phyloP scores from a whole-genome alignment of 2,329 filamentous ascomycete genomes.

The Penicillium corylophilum region DNA sequence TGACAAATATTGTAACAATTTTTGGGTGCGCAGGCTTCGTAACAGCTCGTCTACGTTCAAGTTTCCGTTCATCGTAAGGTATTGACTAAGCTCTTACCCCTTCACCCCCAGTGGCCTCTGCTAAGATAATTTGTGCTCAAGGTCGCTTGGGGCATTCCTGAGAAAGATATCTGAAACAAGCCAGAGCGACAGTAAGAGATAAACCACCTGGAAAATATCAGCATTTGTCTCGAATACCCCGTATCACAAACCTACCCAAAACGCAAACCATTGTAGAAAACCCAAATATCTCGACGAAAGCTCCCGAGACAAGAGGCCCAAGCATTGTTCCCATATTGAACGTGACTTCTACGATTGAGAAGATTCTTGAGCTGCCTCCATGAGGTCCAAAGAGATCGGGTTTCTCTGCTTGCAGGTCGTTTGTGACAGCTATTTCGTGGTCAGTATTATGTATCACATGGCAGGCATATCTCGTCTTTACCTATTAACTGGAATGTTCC shows the following conservation, averaged over 20 bases:
- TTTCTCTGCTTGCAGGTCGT: conserved; percentile 19
- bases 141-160: background rate
- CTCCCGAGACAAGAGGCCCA: conserved; percentile 23
- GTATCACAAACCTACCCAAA: background rate
- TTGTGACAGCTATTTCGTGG: conserved; percentile 14
- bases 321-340: conserved; percentile 25
- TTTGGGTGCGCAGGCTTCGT: no score
- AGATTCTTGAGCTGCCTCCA: conserved; percentile 25
- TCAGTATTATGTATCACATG: background rate
- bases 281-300: conserved; percentile 1
- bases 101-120: background rate
- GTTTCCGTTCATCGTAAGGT: no score
- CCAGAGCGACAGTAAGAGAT: background rate
- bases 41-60: no score
- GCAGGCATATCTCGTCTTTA: conserved; percentile 8
- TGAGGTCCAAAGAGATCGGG: conserved; percentile 27
- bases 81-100: no score
- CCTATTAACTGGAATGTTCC: conserved; percentile 29
- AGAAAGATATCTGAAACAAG: background rate
- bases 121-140: background rate
- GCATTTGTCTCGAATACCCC: background rate
- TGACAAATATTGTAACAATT: no score
- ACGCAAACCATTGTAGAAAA: background rate
- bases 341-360: conserved; percentile 21
- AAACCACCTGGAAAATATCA: background rate